Percentiles rank a stretch among this genome's conserved stretches.
These are phyloP conservation scores for Lobosporangium transversale DNA, from an alignment of 192 early-diverging fungal genomes.

Conservation along the genomic window DNA sequence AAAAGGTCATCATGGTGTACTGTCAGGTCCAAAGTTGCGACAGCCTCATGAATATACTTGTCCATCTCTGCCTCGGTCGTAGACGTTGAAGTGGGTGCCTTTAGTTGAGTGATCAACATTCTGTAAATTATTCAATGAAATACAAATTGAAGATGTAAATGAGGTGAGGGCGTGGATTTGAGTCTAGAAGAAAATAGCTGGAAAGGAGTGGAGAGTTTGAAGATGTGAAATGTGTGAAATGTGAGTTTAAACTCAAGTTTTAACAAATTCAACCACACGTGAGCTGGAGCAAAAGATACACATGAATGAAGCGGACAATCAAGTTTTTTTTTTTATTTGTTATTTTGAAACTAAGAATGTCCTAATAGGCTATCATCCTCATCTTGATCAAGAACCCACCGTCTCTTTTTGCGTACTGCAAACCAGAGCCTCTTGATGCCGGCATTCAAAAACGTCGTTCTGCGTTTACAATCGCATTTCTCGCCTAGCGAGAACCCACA, in stretches of 20 bases:
- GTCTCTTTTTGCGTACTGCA: constrained; percentile 27
- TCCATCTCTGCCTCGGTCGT: constrained; percentile 34
- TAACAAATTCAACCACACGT: not conserved
- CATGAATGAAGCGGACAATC: not conserved
- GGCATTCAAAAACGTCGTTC: constrained; percentile 46
- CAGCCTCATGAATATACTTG: constrained; percentile 32
- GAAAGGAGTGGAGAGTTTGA: not conserved
- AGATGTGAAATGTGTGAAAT: not conserved
- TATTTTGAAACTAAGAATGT: not conserved
- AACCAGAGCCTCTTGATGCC: constrained; percentile 51
- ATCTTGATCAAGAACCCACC: constrained; percentile 42
- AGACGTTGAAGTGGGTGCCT: too few species aligned
- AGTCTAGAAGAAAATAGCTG: not conserved
- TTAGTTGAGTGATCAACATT: constrained; percentile 41
- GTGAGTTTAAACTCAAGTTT: not conserved
- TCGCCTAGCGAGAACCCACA: constrained; percentile 46
- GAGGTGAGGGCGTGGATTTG: too few species aligned
- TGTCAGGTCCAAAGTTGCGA: constrained; percentile 56
- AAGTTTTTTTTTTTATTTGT: too few species aligned
- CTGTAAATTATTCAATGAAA: not conserved
- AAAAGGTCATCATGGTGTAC: constrained; percentile 69
- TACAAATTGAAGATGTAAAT: too few species aligned
- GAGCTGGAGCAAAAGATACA: too few species aligned
- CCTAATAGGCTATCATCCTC: constrained; percentile 22
- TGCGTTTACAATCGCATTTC: constrained; percentile 42